These are phyloP conservation scores for Serendipita sp. DNA, from an alignment of 768 basidiomycete genomes.

Conservation along the genomic window DNA sequence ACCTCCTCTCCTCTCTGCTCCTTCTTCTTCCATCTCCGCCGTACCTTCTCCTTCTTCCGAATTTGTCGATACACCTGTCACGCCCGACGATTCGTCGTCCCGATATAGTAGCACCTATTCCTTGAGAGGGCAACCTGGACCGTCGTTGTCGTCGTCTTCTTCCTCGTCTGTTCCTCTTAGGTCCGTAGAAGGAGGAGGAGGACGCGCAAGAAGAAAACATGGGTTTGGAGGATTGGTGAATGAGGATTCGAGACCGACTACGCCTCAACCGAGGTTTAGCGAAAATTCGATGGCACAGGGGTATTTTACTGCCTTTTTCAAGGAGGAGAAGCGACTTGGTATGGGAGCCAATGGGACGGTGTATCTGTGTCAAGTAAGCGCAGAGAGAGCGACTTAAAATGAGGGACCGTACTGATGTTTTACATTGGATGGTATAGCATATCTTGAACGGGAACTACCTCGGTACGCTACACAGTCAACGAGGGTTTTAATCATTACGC, in stretches of 20 bases:
- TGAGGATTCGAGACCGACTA: neutral
- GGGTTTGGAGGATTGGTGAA: neutral
- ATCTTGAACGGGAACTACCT: slow-evolving; percentile 75
- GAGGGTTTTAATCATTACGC: no score
- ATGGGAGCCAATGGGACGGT: slow-evolving; percentile 94
- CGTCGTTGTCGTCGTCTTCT: no score
- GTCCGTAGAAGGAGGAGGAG: no score
- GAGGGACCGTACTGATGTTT: neutral
- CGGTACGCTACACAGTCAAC: slow-evolving; percentile 27
- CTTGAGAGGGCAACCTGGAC: no score
- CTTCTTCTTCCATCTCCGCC: neutral
- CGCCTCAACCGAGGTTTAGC: slow-evolving; percentile 27
- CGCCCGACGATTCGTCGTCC: slow-evolving; percentile 22
- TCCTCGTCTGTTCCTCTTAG: no score
- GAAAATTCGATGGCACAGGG: slow-evolving; percentile 74
- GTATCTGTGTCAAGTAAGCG: slow-evolving; percentile 63
- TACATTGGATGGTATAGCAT: slow-evolving; percentile 32
- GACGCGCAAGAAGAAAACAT: no score
- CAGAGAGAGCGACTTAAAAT: no score
- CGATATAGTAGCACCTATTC: no score
- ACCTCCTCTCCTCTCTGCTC: neutral
- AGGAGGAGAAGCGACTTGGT: slow-evolving; percentile 73
- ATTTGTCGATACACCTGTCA: slow-evolving; percentile 22
- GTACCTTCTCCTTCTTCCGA: no score
- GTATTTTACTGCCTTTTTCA: slow-evolving; percentile 86